Base-by-base conservation (phyloP, 2,329 filamentous ascomycete genomes). In the Lecanicillium sp. region DNA sequence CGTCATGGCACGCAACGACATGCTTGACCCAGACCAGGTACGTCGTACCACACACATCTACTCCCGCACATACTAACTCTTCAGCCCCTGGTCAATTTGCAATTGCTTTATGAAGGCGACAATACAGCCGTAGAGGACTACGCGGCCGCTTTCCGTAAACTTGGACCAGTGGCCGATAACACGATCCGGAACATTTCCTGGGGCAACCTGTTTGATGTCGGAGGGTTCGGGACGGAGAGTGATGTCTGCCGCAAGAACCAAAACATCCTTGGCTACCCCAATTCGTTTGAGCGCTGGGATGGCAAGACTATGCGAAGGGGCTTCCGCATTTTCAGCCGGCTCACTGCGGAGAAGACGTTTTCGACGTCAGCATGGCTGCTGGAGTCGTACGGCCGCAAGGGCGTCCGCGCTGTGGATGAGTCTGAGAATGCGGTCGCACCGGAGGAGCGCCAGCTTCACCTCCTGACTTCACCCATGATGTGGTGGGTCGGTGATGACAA, bases 181-280 rank as follows among this genome's bases (percentile, higher is more conserved):
- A 37, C 30, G 14, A 11, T 15, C 11, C 9, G 28, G n/a, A 29
- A 40, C 41, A 28, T 37, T 31, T 15, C 36, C 5, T 47, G 29
- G 33, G 40, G 18, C 12, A 29, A 44, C 28, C 18, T 44, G 8
- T 37, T 42, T 37, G 35, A 36, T 6, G 19, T 28, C 19, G 44
- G 40, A 10, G 44, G 41, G 13, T 37, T 35, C 18, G 42, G 34
- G 12, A n/a, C 22, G 13, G 28, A 20, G 4, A 27, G 33, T 11
- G 28, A 30, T 3, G 34, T 41, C 3, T 48, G 41, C 44, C 33
- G 27, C 33, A 37, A 33, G 29, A 37, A 40, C 37, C n/a, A 35
- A 20, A 48, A 48, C 41, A 33, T 43, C 28, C 28, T 41, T 6
- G 39, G 36, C 12, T 41, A 29, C 34, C 46, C 46, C n/a, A 41